A percentile compares a stretch with the other conserved stretches of the same genome.
Evolutionary conservation across 75 land plant species (phyloP).

Genomic region (Gnetum montanum): DNA sequence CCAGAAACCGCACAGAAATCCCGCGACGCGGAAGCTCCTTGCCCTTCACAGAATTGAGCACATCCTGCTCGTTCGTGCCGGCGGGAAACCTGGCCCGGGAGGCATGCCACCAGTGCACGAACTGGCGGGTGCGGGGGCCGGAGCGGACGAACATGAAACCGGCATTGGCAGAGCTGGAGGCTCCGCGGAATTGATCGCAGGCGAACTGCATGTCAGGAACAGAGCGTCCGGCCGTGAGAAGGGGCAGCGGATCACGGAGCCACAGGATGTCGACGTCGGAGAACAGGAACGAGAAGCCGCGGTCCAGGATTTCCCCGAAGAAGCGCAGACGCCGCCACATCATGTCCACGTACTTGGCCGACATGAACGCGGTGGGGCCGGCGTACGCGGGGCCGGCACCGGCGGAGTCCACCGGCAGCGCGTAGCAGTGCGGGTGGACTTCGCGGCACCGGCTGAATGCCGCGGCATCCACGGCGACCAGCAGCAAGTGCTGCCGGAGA

Average conservation of each 20-base stretch:
- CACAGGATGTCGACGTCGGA: conserved; percentile 84
- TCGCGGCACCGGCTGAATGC: conserved; percentile 48
- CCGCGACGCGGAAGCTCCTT: conserved; percentile 19
- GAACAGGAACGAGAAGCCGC: conserved; percentile 61
- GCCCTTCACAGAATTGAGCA: conserved; percentile 37
- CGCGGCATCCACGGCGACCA: conserved; percentile 48
- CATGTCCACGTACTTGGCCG: conserved; percentile 61
- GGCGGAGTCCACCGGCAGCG: no score
- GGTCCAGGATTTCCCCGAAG: conserved; percentile 36
- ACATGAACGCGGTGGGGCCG: conserved; percentile 58
- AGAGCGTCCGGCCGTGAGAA: neutral
- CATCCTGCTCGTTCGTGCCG: conserved; percentile 44
- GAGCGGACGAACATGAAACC: conserved; percentile 61
- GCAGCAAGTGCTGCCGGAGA: conserved; percentile 41
- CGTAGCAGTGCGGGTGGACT: conserved; percentile 38
- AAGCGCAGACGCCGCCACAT: conserved; percentile 82
- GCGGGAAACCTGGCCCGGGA: conserved; percentile 17
- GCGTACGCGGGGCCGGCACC: no score
- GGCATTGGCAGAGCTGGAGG: conserved; percentile 41
- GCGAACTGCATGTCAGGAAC: conserved; percentile 30
- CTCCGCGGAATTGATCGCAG: conserved; percentile 37
- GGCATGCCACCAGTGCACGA: conserved; percentile 55
- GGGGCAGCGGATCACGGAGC: conserved; percentile 70
- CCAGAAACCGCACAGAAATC: conserved; percentile 27
- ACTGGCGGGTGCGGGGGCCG: conserved; percentile 42